These are phyloP conservation scores for Rhizopogon vesiculosus DNA, from an alignment of 768 basidiomycete species.

Conservation along the genomic window DNA sequence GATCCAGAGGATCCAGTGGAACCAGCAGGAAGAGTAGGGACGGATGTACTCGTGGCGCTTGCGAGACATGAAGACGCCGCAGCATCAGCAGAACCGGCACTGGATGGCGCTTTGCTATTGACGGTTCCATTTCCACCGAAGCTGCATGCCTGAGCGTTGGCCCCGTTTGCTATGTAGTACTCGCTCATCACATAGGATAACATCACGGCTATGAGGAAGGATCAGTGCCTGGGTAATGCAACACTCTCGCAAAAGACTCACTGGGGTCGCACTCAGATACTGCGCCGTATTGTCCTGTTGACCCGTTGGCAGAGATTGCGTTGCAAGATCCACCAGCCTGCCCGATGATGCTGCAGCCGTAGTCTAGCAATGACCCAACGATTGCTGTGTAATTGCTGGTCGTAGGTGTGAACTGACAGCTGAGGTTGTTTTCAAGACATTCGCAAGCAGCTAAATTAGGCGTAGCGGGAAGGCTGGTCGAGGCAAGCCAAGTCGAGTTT, in stretches of 20 bases:
- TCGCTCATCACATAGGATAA: conserved; percentile 79
- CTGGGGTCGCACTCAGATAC: conserved; percentile 79
- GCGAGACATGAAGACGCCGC: conserved; percentile 67
- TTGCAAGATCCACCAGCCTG: conserved; percentile 55
- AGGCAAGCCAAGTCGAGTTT: conserved; percentile 58
- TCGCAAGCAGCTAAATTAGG: conserved; percentile 78
- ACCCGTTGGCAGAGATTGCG: conserved; percentile 69
- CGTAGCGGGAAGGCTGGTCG: conserved; percentile 72
- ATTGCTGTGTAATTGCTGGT: conserved; percentile 57
- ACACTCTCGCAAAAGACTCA: conserved; percentile 28
- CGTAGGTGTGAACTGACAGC: conserved; percentile 68
- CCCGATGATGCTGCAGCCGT: conserved; percentile 65
- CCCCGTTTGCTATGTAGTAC: conserved; percentile 64
- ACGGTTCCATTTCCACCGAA: conserved; percentile 85
- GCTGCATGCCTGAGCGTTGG: conserved; percentile 60
- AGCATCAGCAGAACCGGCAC: conserved; percentile 42
- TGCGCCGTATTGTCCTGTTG: conserved; percentile 69
- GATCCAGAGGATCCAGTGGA: conserved; percentile 17
- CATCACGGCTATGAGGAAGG: conserved; percentile 53
- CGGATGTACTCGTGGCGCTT: conserved; percentile 57
- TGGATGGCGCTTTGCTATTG: conserved; percentile 49
- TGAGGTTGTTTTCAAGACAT: conserved; percentile 64
- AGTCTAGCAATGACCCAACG: conserved; percentile 58
- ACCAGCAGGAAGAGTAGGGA: conserved; percentile 46
- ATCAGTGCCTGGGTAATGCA: background rate